These are phyloP conservation scores for Blakeslea trispora DNA, from an alignment of 371 early-diverging fungal species.

Conservation along the genomic window DNA sequence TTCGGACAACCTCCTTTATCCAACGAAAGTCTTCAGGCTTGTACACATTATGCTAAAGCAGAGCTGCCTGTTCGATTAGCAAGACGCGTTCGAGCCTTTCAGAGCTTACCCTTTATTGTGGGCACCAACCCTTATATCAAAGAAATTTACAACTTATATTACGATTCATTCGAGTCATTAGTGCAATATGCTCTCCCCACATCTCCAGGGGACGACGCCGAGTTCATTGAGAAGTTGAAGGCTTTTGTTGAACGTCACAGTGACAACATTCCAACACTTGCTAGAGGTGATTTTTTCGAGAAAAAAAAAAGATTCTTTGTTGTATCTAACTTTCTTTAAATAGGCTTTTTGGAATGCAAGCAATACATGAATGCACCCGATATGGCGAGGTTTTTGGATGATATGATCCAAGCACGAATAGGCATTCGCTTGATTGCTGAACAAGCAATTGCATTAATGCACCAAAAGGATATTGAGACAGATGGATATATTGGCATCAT, in stretches of 20 bases:
- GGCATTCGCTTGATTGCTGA: conserved; percentile 95
- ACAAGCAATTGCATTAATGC: conserved; percentile 86
- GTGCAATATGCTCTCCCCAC: conserved; percentile 54
- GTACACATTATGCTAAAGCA: conserved; percentile 68
- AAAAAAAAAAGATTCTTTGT: no score
- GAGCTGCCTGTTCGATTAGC: conserved; percentile 87
- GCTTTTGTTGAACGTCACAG: conserved; percentile 76
- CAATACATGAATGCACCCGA: conserved; percentile 82
- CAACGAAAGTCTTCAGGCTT: conserved; percentile 41
- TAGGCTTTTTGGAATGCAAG: conserved; percentile 76
- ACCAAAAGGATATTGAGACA: conserved; percentile 39
- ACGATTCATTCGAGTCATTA: conserved; percentile 76
- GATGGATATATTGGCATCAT: conserved; percentile 83
- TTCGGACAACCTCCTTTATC: conserved; percentile 67
- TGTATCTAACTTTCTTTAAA: no score
- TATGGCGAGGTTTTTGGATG: conserved; percentile 80
- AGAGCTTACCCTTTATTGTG: conserved; percentile 88
- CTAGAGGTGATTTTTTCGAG: conserved; percentile 73
- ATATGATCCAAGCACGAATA: conserved; percentile 91
- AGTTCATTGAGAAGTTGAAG: conserved; percentile 67
- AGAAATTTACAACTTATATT: conserved; percentile 78
- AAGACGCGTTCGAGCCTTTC: conserved; percentile 77
- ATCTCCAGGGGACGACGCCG: conserved; percentile 46
- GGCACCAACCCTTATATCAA: conserved; percentile 89
- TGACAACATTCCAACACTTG: conserved; percentile 83